These are phyloP conservation scores for Glebionis coronaria DNA, from an alignment of 129 eudicot species.

Conservation along the genomic window DNA sequence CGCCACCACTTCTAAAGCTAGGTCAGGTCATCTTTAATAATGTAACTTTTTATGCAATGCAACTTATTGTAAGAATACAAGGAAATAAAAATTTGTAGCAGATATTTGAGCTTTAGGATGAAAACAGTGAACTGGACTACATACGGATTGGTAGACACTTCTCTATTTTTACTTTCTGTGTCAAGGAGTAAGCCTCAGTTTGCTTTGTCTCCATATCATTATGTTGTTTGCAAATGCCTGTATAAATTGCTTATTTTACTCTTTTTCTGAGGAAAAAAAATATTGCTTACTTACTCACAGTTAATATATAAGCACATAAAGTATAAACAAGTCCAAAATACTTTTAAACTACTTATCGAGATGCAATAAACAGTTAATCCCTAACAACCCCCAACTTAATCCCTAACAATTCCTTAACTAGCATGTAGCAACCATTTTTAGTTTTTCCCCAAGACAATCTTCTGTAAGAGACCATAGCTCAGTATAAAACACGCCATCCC, in stretches of 20 bases:
- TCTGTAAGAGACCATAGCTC: background rate
- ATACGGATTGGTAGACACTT: background rate
- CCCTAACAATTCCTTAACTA: background rate
- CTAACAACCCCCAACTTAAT: background rate
- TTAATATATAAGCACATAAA: too few species aligned
- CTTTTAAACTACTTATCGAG: background rate
- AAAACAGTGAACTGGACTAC: slow-evolving; percentile 10
- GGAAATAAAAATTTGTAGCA: background rate
- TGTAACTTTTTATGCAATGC: background rate
- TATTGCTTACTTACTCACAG: too few species aligned
- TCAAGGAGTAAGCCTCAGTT: background rate
- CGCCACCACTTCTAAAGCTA: too few species aligned
- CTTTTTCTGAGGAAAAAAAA: too few species aligned
- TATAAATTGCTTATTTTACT: too few species aligned
- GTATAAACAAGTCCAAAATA: too few species aligned
- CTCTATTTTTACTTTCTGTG: background rate
- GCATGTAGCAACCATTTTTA: background rate
- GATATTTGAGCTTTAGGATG: background rate
- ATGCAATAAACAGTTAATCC: background rate
- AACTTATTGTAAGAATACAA: background rate
- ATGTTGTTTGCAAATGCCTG: too few species aligned
- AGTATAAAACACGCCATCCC: too few species aligned
- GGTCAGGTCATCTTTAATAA: background rate
- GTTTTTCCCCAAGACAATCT: background rate
- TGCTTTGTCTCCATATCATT: background rate